Conservation (phyloP, 495 filamentous ascomycete species). For the Aspergillus sclerotiicarbonarius region DNA sequence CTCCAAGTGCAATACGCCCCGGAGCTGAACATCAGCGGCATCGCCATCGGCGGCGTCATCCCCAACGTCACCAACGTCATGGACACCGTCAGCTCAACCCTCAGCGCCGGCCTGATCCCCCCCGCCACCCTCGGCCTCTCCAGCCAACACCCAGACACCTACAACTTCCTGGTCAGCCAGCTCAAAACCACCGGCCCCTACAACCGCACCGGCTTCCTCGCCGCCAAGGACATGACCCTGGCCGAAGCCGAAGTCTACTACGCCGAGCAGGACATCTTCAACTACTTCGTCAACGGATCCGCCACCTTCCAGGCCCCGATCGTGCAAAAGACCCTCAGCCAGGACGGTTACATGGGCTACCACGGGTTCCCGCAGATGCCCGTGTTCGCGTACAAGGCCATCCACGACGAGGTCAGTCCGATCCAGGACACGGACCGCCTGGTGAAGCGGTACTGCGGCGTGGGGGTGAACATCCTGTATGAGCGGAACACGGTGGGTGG, state of each 20-base stretch:
- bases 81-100: not conserved
- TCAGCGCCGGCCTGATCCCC: not conserved
- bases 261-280: conserved; percentile 12
- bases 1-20: conserved; percentile 44
- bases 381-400: conserved; percentile 51
- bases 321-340: conserved; percentile 14
- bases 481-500: conserved; percentile 8
- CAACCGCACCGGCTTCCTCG: not conserved
- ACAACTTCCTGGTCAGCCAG: not conserved
- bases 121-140: not conserved
- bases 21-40: conserved; percentile 30
- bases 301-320: conserved; percentile 7
- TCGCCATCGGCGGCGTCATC: conserved; percentile 12
- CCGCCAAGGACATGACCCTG: not conserved
- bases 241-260: not conserved
- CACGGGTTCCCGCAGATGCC: conserved; percentile 39
- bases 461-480: conserved; percentile 11
- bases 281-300: conserved; percentile 15
- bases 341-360: conserved; percentile 21
- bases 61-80: conserved; percentile 11
- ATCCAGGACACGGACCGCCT: conserved; percentile 44
- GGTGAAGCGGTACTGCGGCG: conserved; percentile 36
- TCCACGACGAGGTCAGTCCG: conserved; percentile 42
- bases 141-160: conserved; percentile 1
- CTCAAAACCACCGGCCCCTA: not conserved